A percentile compares a stretch with the other conserved stretches of the same genome.
These are phyloP conservation scores for Geoglossum cookeanum DNA, from an alignment of 2,329 filamentous ascomycete species.

Conservation along the genomic window DNA sequence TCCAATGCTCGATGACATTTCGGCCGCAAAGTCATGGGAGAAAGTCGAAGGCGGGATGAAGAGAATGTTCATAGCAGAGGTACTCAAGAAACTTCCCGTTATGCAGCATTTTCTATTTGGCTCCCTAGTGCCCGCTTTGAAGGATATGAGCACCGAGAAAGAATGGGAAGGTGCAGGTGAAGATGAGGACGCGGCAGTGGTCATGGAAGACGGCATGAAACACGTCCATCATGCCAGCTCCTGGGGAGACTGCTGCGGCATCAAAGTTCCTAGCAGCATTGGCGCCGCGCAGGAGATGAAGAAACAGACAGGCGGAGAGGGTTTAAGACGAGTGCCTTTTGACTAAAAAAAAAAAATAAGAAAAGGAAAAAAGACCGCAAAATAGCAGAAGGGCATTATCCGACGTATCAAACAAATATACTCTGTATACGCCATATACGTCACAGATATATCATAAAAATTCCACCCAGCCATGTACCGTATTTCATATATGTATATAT, in stretches of 20 bases:
- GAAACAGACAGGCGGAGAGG: slow-evolving; percentile 46
- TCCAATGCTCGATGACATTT: slow-evolving; percentile 97
- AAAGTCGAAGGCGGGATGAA: slow-evolving; percentile 94
- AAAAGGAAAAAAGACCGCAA: too few species aligned
- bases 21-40: slow-evolving; percentile 66
- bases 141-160: slow-evolving; percentile 57
- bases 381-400: too few species aligned
- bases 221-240: slow-evolving; percentile 46
- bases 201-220: slow-evolving; percentile 44
- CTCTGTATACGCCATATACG: background rate
- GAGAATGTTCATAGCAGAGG: slow-evolving; percentile 89
- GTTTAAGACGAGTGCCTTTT: slow-evolving; percentile 60
- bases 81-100: slow-evolving; percentile 80
- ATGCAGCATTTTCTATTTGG: slow-evolving; percentile 99
- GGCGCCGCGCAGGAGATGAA: slow-evolving; percentile 78
- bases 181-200: slow-evolving; percentile 25
- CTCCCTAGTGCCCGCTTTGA: slow-evolving; percentile 56
- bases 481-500: too few species aligned
- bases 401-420: background rate
- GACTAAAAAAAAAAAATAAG: slow-evolving; percentile 30
- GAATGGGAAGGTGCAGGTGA: slow-evolving; percentile 28
- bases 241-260: slow-evolving; percentile 96
- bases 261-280: slow-evolving; percentile 86
- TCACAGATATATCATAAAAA: background rate
- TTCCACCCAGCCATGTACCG: background rate